A percentile compares a stretch with the other conserved stretches of the same genome.
phyloP scores from a whole-genome alignment of 2,329 filamentous ascomycete species.

The Fusarium sp. region DNA sequence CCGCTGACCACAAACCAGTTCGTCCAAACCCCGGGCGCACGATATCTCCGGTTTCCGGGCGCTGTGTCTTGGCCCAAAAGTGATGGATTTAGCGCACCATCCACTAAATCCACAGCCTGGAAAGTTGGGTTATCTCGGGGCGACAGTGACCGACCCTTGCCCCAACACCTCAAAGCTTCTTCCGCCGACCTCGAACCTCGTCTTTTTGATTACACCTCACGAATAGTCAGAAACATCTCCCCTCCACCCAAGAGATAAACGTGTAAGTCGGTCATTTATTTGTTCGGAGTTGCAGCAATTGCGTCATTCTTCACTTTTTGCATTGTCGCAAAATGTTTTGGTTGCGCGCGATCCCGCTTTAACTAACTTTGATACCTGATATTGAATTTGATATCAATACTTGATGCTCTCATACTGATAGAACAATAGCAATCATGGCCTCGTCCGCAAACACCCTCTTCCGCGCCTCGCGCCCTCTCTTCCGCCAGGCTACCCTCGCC shows the following conservation, averaged over 20 bases:
- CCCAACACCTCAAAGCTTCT: slow-evolving; percentile 38
- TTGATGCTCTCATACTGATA: slow-evolving; percentile 9
- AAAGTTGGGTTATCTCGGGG: slow-evolving; percentile 29
- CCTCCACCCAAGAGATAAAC: slow-evolving; percentile 8
- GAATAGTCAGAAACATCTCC: slow-evolving; percentile 5
- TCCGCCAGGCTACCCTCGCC: slow-evolving; percentile 65
- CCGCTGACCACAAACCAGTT: slow-evolving; percentile 16
- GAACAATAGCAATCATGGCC: slow-evolving; percentile 51
- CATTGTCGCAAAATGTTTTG: background rate
- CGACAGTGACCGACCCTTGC: slow-evolving; percentile 35
- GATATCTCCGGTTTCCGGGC: slow-evolving; percentile 39
- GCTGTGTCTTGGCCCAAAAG: background rate
- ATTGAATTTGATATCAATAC: background rate
- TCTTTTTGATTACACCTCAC: slow-evolving; percentile 8
- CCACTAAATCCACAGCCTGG: slow-evolving; percentile 11
- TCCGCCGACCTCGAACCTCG: slow-evolving; percentile 14
- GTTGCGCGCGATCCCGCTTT: background rate
- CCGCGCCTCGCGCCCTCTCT: slow-evolving; percentile 66
- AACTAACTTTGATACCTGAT: background rate
- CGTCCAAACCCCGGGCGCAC: slow-evolving; percentile 18
- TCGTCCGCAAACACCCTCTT: slow-evolving; percentile 62
- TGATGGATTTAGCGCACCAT: slow-evolving; percentile 16
- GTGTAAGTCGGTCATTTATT: slow-evolving; percentile 19
- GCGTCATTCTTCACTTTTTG: background rate
- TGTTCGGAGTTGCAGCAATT: background rate